Percentiles rank a stretch among this genome's conserved stretches.
Conservation (phyloP, 768 basidiomycete species). For the Russula dissimulans region DNA sequence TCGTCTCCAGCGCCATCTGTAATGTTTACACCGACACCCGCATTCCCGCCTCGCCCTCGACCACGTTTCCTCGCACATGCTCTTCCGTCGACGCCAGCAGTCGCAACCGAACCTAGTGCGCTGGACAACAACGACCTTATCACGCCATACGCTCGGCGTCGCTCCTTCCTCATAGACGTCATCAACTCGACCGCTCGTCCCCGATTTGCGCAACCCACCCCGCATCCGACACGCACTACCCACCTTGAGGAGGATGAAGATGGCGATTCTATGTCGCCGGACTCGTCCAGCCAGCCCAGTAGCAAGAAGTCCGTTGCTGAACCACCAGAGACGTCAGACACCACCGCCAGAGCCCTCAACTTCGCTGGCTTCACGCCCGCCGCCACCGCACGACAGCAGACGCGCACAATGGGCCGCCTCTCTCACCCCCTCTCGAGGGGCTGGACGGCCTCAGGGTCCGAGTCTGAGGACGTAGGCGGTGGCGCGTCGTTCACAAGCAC, state of each 20-base stretch:
- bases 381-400: conserved; percentile 36
- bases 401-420: conserved; percentile 31
- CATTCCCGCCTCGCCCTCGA: conserved; percentile 49
- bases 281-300: conserved; percentile 24
- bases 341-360: conserved; percentile 30
- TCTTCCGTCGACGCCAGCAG: conserved; percentile 12
- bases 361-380: conserved; percentile 57
- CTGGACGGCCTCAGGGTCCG: conserved; percentile 22
- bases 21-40: conserved; percentile 62
- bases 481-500: conserved; percentile 70
- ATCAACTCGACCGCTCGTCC: conserved; percentile 78
- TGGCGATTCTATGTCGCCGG: conserved; percentile 9
- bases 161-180: conserved; percentile 75
- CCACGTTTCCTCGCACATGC: conserved; percentile 44
- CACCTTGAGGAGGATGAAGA: conserved; percentile 3
- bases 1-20: conserved; percentile 49
- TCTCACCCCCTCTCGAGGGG: conserved; percentile 64
- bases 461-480: conserved; percentile 35
- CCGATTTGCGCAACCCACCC: conserved; percentile 54
- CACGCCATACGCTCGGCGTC: conserved; percentile 65
- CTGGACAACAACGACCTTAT: conserved; percentile 32
- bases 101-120: conserved; percentile 17
- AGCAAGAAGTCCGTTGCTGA: conserved; percentile 29
- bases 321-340: conserved; percentile 24
- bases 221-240: conserved; percentile 38